Conservation (phyloP, 495 filamentous ascomycete genomes). For the Penicillium tannophilum region DNA sequence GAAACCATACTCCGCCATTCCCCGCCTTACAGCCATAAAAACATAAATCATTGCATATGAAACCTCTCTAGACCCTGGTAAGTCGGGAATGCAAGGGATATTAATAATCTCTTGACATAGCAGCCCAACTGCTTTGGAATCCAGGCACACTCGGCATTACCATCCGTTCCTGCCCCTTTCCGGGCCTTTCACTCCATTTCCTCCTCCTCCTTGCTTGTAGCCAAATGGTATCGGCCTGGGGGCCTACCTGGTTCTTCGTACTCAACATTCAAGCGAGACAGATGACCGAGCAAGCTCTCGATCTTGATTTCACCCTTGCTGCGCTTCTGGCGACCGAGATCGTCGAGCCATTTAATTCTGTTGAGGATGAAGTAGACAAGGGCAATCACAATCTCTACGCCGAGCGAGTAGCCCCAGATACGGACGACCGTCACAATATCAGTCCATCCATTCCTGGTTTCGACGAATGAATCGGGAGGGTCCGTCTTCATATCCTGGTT, state of each 20-base stretch:
- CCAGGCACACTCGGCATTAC: neutral
- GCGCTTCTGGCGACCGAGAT: constrained; percentile 71
- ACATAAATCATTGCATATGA: neutral
- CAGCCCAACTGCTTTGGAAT: neutral
- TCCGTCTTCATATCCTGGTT: constrained; percentile 48
- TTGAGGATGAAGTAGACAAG: constrained; percentile 75
- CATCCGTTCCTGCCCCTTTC: neutral
- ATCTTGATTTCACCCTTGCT: constrained; percentile 69
- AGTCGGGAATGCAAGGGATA: neutral
- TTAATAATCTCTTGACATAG: constrained; percentile 2
- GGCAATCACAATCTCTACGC: constrained; percentile 73
- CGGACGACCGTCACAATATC: constrained; percentile 76
- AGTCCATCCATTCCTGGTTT: constrained; percentile 63
- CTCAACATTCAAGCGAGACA: constrained; percentile 68
- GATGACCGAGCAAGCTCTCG: constrained; percentile 72
- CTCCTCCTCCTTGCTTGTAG: constrained; percentile 48
- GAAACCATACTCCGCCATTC: neutral
- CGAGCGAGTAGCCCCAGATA: constrained; percentile 76
- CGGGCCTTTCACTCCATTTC: constrained; percentile 36
- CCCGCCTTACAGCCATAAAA: neutral
- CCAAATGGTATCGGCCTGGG: constrained; percentile 39
- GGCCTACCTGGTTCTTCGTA: constrained; percentile 60
- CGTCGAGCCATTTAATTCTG: constrained; percentile 64
- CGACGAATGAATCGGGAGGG: constrained; percentile 42
- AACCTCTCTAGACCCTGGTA: neutral